Conservation (phyloP, 2,329 filamentous ascomycete species). For the Aureobasidium lini region DNA sequence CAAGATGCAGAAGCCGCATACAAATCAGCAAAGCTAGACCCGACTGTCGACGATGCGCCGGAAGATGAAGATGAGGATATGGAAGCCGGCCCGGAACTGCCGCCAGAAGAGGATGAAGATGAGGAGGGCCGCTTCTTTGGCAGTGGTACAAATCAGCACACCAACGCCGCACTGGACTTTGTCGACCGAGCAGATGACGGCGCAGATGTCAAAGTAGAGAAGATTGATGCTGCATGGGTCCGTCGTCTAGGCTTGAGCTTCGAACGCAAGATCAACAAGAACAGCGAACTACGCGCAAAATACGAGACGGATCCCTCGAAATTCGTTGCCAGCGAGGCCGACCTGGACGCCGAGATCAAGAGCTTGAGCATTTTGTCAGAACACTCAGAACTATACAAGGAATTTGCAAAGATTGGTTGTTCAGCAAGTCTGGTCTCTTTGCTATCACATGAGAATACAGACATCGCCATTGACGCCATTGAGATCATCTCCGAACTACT, state of each 20-base stretch:
- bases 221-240: constrained; percentile 77
- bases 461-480: constrained; percentile 86
- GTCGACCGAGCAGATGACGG: constrained; percentile 62
- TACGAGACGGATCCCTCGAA: constrained; percentile 73
- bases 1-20: constrained; percentile 50
- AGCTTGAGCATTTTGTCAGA: constrained; percentile 78
- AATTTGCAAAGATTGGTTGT: constrained; percentile 65
- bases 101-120: constrained; percentile 49
- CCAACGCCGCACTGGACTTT: constrained; percentile 79
- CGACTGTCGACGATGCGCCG: constrained; percentile 39
- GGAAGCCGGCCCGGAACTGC: constrained; percentile 29
- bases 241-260: constrained; percentile 74
- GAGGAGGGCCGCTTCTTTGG: constrained; percentile 96
- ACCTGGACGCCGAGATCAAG: constrained; percentile 84
- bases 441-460: constrained; percentile 90
- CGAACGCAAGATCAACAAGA: constrained; percentile 84
- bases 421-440: constrained; percentile 68
- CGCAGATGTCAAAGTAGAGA: constrained; percentile 53
- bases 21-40: constrained; percentile 51
- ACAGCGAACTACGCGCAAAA: constrained; percentile 79
- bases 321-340: constrained; percentile 79
- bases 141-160: constrained; percentile 74
- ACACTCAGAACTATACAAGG: constrained; percentile 72
- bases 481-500: constrained; percentile 87
- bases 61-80: constrained; percentile 30